Evolutionary conservation across 192 early-diverging fungal genomes (phyloP), one percentile per base, ranked within the genome.

Genomic region (Lunasporangiospora selenospora): DNA sequence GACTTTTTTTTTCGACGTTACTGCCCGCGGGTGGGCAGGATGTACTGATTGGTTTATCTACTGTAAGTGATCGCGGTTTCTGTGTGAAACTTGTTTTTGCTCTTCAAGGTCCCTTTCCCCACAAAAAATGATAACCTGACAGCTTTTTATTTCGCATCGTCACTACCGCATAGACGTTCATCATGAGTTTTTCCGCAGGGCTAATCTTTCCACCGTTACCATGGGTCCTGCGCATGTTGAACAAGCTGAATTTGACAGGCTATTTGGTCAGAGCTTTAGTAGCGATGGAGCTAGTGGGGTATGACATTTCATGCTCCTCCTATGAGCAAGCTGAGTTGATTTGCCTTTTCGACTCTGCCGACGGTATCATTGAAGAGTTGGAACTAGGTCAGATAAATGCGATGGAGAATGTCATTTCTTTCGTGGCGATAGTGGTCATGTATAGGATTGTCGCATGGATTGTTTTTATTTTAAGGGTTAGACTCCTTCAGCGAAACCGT

Each of bases 101-200:
- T n/a, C n/a, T n/a, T n/a, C n/a, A n/a, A n/a, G n/a, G n/a, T n/a
- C 37, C 1, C 1, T 21, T 5, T 26, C 38, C 24, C 37, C 41
- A n/a, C 19, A 4, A 6, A 31, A 13, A 6, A 8, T 6, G 7
- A 18, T 10, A 18, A 16, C 24, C 21, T 23, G 21, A 24, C 32
- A 40, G 13, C 33, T 47, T 6, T 48, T 11, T 13, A 33, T 36
- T 19, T 16, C 43, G 3, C 36, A 16, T n/a, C 23, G 15, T 21
- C 16, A 26, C 23, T 16, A 39, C 6, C 13, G 10, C 12, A 5
- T 45, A 63, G 61, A 18, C 53, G 1, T 24, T 63, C 3, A n/a
- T n/a, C n/a, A n/a, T n/a, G n/a, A n/a, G n/a, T n/a, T n/a, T 63
- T 18, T 37, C 53, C 32, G 61, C 50, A 27, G 61, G 61, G 4